phyloP scores from a whole-genome alignment of 2,329 filamentous ascomycete species.

The Talaromyces sp. region DNA sequence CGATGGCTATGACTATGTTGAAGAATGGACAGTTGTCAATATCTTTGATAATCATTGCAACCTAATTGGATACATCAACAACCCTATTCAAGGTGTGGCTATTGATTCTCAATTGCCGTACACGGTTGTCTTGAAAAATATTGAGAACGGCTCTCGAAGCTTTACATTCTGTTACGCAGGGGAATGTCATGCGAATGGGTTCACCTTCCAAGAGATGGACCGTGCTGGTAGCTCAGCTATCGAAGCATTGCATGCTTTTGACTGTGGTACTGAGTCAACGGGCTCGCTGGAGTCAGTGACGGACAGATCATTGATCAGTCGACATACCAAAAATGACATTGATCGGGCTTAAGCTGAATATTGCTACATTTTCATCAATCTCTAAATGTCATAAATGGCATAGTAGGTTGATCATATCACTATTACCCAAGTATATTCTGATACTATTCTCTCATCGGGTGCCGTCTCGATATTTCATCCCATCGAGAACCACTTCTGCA shows the following conservation, averaged over 20 bases:
- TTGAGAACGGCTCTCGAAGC: neutral
- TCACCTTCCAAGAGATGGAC: neutral
- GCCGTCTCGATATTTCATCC: neutral
- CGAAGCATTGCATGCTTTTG: conserved; percentile 11
- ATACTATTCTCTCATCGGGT: neutral
- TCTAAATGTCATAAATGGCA: neutral
- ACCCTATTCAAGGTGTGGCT: neutral
- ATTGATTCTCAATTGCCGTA: conserved; percentile 11
- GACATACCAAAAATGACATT: neutral
- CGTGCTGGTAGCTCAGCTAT: neutral
- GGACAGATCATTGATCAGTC: neutral
- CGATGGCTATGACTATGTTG: neutral
- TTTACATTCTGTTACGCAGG: conserved; percentile 14
- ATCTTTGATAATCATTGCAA: conserved; percentile 14
- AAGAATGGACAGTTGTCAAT: neutral
- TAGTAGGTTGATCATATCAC: neutral
- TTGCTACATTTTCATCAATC: neutral
- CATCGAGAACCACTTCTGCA: neutral
- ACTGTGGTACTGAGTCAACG: neutral
- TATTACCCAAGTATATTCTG: neutral
- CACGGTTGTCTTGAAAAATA: neutral
- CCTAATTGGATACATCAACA: neutral
- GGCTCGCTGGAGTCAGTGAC: neutral
- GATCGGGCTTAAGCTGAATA: neutral
- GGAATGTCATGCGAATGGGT: conserved; percentile 3